Percentiles rank a stretch among this genome's conserved stretches.
phyloP scores from a whole-genome alignment of 2,329 filamentous ascomycete species.

The Botrytis pseudocinerea region DNA sequence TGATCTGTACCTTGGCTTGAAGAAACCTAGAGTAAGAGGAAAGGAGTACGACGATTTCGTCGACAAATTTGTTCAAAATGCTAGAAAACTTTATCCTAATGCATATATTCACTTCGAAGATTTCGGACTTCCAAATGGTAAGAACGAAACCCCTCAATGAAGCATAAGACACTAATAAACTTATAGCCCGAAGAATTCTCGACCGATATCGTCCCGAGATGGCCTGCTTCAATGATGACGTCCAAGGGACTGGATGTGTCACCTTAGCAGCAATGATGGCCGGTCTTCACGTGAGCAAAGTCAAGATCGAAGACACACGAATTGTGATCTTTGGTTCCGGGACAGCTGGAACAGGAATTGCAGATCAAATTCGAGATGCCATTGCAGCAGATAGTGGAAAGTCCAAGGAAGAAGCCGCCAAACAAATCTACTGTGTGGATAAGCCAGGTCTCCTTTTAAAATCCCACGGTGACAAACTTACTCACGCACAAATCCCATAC shows the following conservation, averaged over 20 bases:
- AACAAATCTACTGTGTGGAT: conserved; percentile 74
- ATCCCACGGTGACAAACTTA: conserved; percentile 60
- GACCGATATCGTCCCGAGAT: conserved; percentile 73
- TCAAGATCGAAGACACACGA: conserved; percentile 66
- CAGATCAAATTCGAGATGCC: conserved; percentile 79
- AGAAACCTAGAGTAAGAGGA: conserved; percentile 65
- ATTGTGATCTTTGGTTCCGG: conserved; percentile 79
- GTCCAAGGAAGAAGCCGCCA: conserved; percentile 69
- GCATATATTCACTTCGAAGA: conserved; percentile 91
- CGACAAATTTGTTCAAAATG: conserved; percentile 69
- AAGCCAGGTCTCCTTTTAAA: conserved; percentile 75
- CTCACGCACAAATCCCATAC: conserved; percentile 66
- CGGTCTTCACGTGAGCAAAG: conserved; percentile 66
- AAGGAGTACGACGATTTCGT: conserved; percentile 76
- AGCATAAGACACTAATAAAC: not conserved
- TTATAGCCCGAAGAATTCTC: conserved; percentile 62
- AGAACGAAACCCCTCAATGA: conserved; percentile 22
- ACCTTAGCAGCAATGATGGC: conserved; percentile 81
- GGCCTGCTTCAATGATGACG: conserved; percentile 87
- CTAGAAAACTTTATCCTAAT: conserved; percentile 69
- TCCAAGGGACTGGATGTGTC: conserved; percentile 86
- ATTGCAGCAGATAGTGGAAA: conserved; percentile 69
- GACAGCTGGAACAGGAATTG: conserved; percentile 81
- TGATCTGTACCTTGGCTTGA: conserved; percentile 76
- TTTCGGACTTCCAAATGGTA: conserved; percentile 74